Evolutionary conservation across 306 rosid genomes (phyloP).

Genomic region (Casuarina cunninghamiana): DNA sequence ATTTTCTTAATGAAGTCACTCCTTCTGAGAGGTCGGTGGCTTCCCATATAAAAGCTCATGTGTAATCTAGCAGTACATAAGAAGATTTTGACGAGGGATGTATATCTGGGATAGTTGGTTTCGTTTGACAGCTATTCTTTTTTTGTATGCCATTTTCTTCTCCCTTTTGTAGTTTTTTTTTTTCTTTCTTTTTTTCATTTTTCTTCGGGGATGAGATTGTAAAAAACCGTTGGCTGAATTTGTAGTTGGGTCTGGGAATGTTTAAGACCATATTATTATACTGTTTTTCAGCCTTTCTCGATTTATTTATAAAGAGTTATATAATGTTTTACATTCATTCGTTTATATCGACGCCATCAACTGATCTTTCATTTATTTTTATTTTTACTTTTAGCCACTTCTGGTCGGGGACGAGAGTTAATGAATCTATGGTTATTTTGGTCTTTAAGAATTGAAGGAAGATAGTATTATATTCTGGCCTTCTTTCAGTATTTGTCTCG

Average conservation of each 20-base stretch:
- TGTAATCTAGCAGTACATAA: constrained; percentile 45
- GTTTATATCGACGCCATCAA: not conserved
- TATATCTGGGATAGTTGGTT: constrained; percentile 37
- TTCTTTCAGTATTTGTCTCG: too few relatives aligned
- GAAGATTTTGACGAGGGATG: constrained; percentile 42
- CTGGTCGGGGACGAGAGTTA: not conserved
- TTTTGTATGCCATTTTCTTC: not conserved
- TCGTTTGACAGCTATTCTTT: not conserved
- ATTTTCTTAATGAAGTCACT: constrained; percentile 14
- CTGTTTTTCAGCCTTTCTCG: not conserved
- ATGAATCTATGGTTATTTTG: not conserved
- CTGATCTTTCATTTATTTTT: not conserved
- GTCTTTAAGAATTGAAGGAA: too few relatives aligned
- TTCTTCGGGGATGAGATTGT: constrained; percentile 9
- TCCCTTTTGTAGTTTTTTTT: not conserved
- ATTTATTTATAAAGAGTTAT: not conserved
- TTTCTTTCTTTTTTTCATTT: not conserved
- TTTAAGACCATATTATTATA: not conserved
- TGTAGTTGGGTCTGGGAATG: not conserved
- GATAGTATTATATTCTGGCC: too few relatives aligned
- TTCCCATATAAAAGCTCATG: constrained; percentile 32
- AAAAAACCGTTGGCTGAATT: not conserved
- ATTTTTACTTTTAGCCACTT: not conserved
- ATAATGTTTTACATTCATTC: not conserved
- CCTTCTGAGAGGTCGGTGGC: constrained; percentile 32